Base-by-base conservation (phyloP, 2,329 filamentous ascomycete species). In the Alternaria brassicae region DNA sequence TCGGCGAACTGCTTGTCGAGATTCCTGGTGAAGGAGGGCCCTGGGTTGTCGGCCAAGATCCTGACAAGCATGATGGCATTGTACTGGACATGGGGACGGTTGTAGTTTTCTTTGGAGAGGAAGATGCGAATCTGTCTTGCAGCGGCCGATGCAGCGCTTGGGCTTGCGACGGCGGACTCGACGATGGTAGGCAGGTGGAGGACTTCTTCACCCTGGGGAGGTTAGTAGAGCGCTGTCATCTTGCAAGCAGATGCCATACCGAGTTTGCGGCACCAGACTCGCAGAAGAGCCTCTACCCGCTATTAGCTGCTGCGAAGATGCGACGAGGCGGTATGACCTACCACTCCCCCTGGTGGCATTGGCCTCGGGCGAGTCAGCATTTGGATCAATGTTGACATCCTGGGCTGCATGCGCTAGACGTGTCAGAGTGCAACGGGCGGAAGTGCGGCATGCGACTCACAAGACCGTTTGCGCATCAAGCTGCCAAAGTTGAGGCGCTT, bases 51-150 rank as follows among this genome's bases (percentile, higher is more conserved):
- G 68, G 89, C 85, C 66, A 99, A 82, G 72, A 99, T 99, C 62
- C 94, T 90, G 68, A 96, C 84, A 56, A 99, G 86, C 95, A 98
- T 98, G 72, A 98, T 88, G 63, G 92, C 90, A 80, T 98, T 97
- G 84, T 97, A 98, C 78, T 98, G 94, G 68, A 89, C 88, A 70
- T 91, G 88, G 9, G 91, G 87, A 42, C 83, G 79, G 32, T 75
- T 75, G 65, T 79, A 83, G 78, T 91, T 88, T 44, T 93, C 90
- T 66, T 88, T 89, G 69, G 87, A 85, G 60, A 99, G 82, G 76
- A 89, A 94, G 77, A 92, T 93, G 75, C 92, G 90, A 73, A 98
- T 92, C 66, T 90, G 83, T 66, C 86, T 82, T 49, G 93, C 92
- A 69, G 91, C 92, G 71, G 93, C 91, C 65, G 89, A 88, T 23